Evolutionary conservation across 352 stramenopile genomes (phyloP).

Genomic region (Albugo laibachii): DNA sequence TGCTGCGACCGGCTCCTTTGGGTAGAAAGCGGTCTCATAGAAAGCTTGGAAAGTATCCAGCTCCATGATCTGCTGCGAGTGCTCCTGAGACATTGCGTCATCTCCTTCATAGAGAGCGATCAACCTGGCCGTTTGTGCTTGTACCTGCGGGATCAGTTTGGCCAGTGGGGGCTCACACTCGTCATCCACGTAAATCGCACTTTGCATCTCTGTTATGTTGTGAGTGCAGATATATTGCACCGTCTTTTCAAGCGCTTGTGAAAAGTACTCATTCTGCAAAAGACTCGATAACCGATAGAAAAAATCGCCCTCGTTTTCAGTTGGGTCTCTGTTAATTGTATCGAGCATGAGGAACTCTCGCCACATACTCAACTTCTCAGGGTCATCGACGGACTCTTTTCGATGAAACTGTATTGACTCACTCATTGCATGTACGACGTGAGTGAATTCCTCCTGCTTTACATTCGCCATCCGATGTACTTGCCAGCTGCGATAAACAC

Average conservation of each 20-base stretch:
- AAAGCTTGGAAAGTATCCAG: conserved; percentile 71
- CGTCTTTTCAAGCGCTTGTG: too few relatives aligned
- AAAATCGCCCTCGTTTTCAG: too few relatives aligned
- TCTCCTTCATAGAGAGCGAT: background rate
- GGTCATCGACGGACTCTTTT: conserved; percentile 13
- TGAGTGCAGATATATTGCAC: too few relatives aligned
- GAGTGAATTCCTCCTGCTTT: conserved; percentile 48
- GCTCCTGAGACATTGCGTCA: conserved; percentile 13
- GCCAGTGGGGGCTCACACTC: conserved; percentile 22
- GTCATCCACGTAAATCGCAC: too few relatives aligned
- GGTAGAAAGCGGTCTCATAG: conserved; percentile 70
- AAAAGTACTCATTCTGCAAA: too few relatives aligned
- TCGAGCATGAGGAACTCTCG: conserved; percentile 39
- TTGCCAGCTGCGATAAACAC: conserved; percentile 18
- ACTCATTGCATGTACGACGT: conserved; percentile 24
- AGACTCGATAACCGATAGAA: too few relatives aligned
- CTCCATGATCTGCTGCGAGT: conserved; percentile 53
- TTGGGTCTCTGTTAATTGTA: too few relatives aligned
- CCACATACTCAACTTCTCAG: conserved; percentile 21
- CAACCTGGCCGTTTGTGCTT: conserved; percentile 34
- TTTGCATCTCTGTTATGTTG: too few relatives aligned
- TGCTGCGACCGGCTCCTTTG: conserved; percentile 12
- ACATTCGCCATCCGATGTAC: conserved; percentile 51
- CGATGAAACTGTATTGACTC: conserved; percentile 5
- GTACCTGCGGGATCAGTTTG: conserved; percentile 59